These are phyloP conservation scores for Didymosphaeria variabile DNA, from an alignment of 2,329 filamentous ascomycete species.

Conservation along the genomic window DNA sequence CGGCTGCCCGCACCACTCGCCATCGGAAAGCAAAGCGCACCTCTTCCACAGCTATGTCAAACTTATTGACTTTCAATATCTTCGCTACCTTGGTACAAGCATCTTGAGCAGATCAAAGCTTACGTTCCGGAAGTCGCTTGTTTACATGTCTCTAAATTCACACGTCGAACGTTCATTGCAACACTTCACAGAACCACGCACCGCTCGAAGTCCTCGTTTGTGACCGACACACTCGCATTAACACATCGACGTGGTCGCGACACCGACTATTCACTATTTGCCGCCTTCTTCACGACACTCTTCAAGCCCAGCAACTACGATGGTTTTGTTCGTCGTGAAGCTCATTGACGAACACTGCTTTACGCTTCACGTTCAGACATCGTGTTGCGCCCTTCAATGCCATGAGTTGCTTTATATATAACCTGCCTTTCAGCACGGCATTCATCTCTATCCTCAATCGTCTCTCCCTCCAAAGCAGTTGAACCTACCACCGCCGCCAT, in stretches of 20 bases:
- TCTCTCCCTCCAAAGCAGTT: neutral
- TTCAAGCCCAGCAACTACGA: neutral
- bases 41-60: neutral
- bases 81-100: no score
- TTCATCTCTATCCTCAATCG: neutral
- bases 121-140: no score
- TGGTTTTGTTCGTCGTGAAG: neutral
- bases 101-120: no score
- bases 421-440: neutral
- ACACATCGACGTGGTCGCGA: neutral
- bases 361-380: neutral
- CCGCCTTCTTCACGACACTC: neutral
- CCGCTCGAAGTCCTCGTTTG: neutral
- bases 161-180: neutral
- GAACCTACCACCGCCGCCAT: neutral
- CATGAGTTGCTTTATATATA: neutral
- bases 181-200: neutral
- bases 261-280: neutral
- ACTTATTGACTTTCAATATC: neutral
- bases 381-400: neutral
- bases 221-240: neutral
- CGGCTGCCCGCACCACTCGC: neutral
- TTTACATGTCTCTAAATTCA: neutral
- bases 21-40: no score
- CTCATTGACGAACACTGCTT: neutral